These are phyloP conservation scores for Saxophila tyrrhenica DNA, from an alignment of 495 filamentous ascomycete species.

Conservation along the genomic window DNA sequence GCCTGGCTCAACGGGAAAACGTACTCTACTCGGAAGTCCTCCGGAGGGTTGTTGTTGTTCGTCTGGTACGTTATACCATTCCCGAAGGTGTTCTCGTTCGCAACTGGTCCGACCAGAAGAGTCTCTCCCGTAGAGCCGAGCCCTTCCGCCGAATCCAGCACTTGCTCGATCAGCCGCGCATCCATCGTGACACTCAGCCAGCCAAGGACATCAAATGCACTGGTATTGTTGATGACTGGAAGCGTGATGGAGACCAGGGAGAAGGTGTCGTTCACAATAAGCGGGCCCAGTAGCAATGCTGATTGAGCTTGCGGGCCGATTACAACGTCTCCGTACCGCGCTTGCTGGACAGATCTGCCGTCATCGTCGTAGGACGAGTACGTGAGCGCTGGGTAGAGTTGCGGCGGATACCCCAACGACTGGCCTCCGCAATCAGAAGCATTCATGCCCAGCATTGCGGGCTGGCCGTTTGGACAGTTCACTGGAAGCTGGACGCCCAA, in stretches of 20 bases:
- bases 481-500: conserved; percentile 44
- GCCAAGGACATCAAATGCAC: conserved; percentile 49
- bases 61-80: conserved; percentile 21
- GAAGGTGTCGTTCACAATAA: conserved; percentile 53
- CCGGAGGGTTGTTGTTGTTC: conserved; percentile 7
- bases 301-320: conserved; percentile 36
- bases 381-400: conserved; percentile 65
- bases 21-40: conserved; percentile 27
- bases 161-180: conserved; percentile 44
- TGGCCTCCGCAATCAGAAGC: conserved; percentile 12
- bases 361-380: conserved; percentile 37
- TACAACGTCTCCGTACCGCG: conserved; percentile 37
- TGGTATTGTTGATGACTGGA: conserved; percentile 56
- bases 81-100: conserved; percentile 53
- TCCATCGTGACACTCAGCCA: conserved; percentile 66
- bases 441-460: conserved; percentile 46
- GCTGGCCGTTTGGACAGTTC: conserved; percentile 41
- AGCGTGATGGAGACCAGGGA: conserved; percentile 73
- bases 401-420: conserved; percentile 49
- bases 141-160: conserved; percentile 52
- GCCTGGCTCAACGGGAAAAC: conserved; percentile 30
- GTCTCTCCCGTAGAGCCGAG: conserved; percentile 55
- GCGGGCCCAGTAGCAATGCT: conserved; percentile 56
- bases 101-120: conserved; percentile 54
- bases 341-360: conserved; percentile 29